Evolutionary conservation across 2,329 filamentous ascomycete genomes (phyloP).

Genomic region (Emericellopsis cladophorae): DNA sequence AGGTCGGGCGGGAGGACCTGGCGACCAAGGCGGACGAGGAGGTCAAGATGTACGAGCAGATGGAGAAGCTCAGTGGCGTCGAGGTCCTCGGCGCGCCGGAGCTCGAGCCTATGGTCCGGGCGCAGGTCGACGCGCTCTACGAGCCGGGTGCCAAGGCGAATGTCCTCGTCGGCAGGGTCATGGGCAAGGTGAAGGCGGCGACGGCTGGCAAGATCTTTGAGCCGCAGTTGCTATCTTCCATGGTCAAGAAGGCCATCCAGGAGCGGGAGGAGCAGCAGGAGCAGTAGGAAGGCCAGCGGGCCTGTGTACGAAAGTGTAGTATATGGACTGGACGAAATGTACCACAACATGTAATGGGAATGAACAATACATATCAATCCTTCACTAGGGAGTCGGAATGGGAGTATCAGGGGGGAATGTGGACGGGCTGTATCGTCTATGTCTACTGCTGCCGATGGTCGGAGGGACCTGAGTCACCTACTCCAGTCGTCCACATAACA

Average conservation of each 20-base stretch:
- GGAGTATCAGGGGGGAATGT: no score
- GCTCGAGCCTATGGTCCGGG: conserved; percentile 38
- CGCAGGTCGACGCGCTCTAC: conserved; percentile 36
- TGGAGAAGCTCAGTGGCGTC: conserved; percentile 46
- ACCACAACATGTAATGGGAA: no score
- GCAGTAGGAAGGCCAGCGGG: neutral
- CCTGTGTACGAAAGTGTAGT: neutral
- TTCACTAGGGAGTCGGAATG: no score
- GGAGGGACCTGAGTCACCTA: no score
- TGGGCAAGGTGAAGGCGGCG: conserved; percentile 45
- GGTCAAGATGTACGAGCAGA: conserved; percentile 51
- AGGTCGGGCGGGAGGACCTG: conserved; percentile 53
- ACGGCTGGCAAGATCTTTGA: conserved; percentile 54
- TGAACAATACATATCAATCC: no score
- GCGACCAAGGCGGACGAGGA: conserved; percentile 59
- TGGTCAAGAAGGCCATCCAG: conserved; percentile 24
- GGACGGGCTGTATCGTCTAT: no score
- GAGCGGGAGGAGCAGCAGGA: neutral
- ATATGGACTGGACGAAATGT: neutral
- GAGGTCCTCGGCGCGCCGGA: conserved; percentile 45
- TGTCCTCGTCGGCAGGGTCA: conserved; percentile 42
- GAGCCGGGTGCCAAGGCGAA: conserved; percentile 21
- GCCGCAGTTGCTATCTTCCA: conserved; percentile 43
- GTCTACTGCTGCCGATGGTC: no score
- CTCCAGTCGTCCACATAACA: no score